A percentile compares a stretch with the other conserved stretches of the same genome.
phyloP scores from a whole-genome alignment of 257 asterid genomes.

The Nicotiana obtusifolia region DNA sequence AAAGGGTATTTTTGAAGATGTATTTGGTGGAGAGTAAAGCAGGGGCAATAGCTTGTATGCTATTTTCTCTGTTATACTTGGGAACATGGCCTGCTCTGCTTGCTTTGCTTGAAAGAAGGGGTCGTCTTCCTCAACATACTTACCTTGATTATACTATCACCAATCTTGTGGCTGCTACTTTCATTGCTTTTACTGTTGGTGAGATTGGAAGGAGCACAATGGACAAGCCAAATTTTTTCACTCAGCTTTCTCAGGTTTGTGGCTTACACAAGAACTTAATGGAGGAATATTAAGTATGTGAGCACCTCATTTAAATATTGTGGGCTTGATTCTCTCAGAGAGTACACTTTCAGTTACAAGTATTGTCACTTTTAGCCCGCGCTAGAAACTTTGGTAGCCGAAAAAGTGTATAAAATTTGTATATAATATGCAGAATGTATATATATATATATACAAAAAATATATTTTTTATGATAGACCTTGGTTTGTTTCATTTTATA shows the following conservation, averaged over 20 bases:
- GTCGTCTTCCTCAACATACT: constrained; percentile 96
- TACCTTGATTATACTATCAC: constrained; percentile 89
- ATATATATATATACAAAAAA: too few species aligned
- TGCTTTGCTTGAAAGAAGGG: constrained; percentile 77
- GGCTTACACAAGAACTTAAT: neutral
- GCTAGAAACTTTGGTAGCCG: too few species aligned
- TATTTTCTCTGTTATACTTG: constrained; percentile 54
- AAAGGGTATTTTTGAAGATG: constrained; percentile 42
- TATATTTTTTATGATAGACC: neutral
- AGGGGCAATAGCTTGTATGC: constrained; percentile 91
- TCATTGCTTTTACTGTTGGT: constrained; percentile 85
- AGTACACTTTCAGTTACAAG: too few species aligned
- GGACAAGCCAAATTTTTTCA: constrained; percentile 55
- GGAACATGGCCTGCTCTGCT: constrained; percentile 98
- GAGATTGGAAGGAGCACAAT: constrained; percentile 54
- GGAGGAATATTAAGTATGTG: too few species aligned
- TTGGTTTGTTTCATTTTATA: neutral
- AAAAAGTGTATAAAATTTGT: too few species aligned
- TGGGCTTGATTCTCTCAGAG: too few species aligned
- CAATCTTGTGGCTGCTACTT: constrained; percentile 70
- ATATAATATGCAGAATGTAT: too few species aligned
- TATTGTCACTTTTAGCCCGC: neutral
- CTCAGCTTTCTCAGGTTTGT: constrained; percentile 72
- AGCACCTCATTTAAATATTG: too few species aligned
- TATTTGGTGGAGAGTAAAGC: constrained; percentile 86